Evolutionary conservation across 2,329 filamentous ascomycete genomes (phyloP).

Genomic region (Escovopsis sp.): DNA sequence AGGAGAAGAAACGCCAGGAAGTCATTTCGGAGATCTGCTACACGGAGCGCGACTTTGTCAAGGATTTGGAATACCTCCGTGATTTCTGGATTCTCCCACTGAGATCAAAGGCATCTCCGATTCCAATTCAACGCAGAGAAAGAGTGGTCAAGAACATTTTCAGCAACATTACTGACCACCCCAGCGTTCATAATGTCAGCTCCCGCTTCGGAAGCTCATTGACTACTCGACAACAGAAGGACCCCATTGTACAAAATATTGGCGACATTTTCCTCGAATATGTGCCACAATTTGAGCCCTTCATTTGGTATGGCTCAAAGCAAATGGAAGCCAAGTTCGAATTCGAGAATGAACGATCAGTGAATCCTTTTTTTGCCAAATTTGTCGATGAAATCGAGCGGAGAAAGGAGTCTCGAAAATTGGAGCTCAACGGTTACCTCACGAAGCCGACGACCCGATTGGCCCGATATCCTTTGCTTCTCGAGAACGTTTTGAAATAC

Average conservation of each 20-base stretch:
- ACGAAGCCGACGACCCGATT: slow-evolving; percentile 95
- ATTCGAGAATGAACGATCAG: slow-evolving; percentile 87
- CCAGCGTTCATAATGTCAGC: slow-evolving; percentile 76
- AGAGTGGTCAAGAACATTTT: slow-evolving; percentile 91
- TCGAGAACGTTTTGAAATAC: slow-evolving; percentile 85
- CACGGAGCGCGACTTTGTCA: slow-evolving; percentile 96
- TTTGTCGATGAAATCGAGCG: slow-evolving; percentile 96
- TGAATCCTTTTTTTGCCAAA: slow-evolving; percentile 70
- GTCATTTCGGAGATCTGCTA: slow-evolving; percentile 98
- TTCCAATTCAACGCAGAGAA: slow-evolving; percentile 75
- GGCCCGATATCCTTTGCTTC: slow-evolving; percentile 79
- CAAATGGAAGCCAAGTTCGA: slow-evolving; percentile 96
- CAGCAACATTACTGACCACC: slow-evolving; percentile 77
- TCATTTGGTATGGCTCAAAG: slow-evolving; percentile 90
- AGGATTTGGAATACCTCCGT: slow-evolving; percentile 90
- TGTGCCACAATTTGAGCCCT: slow-evolving; percentile 84
- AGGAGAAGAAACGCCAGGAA: slow-evolving; percentile 94
- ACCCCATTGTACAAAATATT: slow-evolving; percentile 73
- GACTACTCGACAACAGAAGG: slow-evolving; percentile 80
- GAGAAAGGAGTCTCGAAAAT: slow-evolving; percentile 87
- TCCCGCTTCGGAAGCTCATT: slow-evolving; percentile 76
- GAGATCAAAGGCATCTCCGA: slow-evolving; percentile 67
- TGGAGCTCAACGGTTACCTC: slow-evolving; percentile 93
- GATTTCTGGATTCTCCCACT: slow-evolving; percentile 98
- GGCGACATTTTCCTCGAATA: slow-evolving; percentile 92